Evolutionary conservation across 2,329 filamentous ascomycete genomes (phyloP), one percentile per base, ranked within the genome.

Genomic region (Monosporascus sp.): DNA sequence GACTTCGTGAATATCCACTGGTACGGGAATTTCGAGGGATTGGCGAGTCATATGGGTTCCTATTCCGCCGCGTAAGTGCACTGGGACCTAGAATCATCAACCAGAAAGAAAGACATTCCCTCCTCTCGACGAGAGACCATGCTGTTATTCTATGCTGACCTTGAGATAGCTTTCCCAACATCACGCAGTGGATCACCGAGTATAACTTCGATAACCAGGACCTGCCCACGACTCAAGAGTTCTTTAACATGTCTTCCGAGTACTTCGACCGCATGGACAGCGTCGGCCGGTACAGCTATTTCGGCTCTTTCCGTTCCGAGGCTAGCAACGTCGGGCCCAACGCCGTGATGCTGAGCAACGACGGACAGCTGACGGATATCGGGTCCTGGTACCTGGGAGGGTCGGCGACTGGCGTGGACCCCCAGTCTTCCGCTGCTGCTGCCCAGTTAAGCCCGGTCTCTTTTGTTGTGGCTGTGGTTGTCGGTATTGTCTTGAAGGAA

Each of bases 181-280:
- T 75, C 37, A 76, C 79, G 3, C 81, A 92, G 55, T 93, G 89
- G 89, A 75, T 93, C 11, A 93, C 89, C 25, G 89, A 94, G 69
- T 91, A 87, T 67, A 88, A 85, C 38, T 77, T 78, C 51, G 72
- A 82, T 52, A 69, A 85, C 56, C 75, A 81, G 61, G 72, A 77
- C 25, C 75, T 90, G 17, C 54, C 66, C 1, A 69, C 75, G 0
- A 85, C 84, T 0, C 80, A 90, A 64, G 59, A 65, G 0, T 90
- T 89, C 65, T 91, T 82, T 72, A 90, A 90, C 62, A 75, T 75
- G 61, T 84, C 80, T 3, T 69, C 80, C 50, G 76, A 82, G 45
- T 90, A 84, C 67, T 81, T 93, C 55, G 88, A 93, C 66, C 74
- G 77, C 1, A 68, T 83, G 49, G 71, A 75, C 15, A 84, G 79